Evolutionary conservation across 305 asterid genomes (phyloP).

Genomic region (Fraxinus floribunda): DNA sequence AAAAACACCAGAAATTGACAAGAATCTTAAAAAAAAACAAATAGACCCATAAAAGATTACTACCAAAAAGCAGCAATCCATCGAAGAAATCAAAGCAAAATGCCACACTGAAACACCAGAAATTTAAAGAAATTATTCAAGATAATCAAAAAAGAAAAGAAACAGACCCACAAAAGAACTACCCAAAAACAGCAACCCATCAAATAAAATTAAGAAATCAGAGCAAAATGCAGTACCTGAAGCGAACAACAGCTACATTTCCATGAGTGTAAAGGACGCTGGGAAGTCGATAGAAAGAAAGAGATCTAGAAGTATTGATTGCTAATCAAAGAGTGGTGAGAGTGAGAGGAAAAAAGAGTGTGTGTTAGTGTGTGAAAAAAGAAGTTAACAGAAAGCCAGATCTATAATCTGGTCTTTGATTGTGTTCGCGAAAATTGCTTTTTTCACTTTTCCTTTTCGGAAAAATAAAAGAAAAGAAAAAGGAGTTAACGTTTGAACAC

Average conservation of each 20-base stretch:
- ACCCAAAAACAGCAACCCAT: not conserved
- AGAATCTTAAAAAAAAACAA: slow-evolving; percentile 13
- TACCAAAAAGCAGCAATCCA: not conserved
- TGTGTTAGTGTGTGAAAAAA: slow-evolving; percentile 30
- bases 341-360: slow-evolving; percentile 16
- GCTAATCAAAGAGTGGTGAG: slow-evolving; percentile 17
- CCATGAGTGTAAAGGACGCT: slow-evolving; percentile 25
- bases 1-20: slow-evolving; percentile 2
- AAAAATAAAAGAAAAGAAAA: slow-evolving; percentile 23
- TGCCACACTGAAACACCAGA: not conserved
- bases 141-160: not conserved
- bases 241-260: slow-evolving; percentile 20
- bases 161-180: not conserved
- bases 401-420: slow-evolving; percentile 41
- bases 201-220: not conserved
- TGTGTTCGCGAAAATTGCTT: slow-evolving; percentile 43
- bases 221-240: slow-evolving; percentile 32
- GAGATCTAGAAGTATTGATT: slow-evolving; percentile 34
- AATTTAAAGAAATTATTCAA: not conserved
- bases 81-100: slow-evolving; percentile 7
- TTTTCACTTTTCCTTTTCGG: slow-evolving; percentile 20
- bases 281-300: slow-evolving; percentile 26
- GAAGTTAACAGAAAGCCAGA: slow-evolving; percentile 46
- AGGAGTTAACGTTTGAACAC: slow-evolving; percentile 29
- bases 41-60: not conserved